Conservation (phyloP, 345 rosid species). For the Citrus maxima region DNA sequence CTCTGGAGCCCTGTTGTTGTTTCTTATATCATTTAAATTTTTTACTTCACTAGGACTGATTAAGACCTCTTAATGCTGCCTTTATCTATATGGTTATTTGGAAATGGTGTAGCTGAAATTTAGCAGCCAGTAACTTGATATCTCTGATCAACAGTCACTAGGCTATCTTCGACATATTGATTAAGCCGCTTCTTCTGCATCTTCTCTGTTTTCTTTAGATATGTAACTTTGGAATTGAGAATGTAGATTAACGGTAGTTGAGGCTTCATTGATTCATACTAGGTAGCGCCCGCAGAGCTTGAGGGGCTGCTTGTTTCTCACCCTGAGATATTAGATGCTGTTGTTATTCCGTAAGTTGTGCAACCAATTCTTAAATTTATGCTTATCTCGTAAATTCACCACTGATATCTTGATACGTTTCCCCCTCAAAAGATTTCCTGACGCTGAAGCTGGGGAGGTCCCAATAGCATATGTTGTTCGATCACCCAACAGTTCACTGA, state of each 20-base stretch:
- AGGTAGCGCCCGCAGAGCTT: slow-evolving; percentile 99
- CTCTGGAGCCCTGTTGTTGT: no score
- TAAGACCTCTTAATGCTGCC: background rate
- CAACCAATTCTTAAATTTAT: background rate
- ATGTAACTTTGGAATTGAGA: background rate
- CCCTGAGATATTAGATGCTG: slow-evolving; percentile 79
- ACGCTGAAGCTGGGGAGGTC: slow-evolving; percentile 92
- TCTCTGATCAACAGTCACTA: background rate
- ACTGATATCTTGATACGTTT: background rate
- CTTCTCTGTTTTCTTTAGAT: background rate
- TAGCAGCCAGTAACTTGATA: no score
- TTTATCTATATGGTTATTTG: background rate
- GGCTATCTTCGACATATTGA: background rate
- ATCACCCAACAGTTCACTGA: slow-evolving; percentile 54
- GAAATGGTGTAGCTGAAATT: no score
- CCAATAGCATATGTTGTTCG: slow-evolving; percentile 84
- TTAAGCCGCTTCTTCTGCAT: no score
- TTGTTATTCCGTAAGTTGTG: slow-evolving; percentile 81
- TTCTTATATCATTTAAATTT: background rate
- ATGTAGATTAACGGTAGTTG: background rate
- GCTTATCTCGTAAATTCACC: background rate
- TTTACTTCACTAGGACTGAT: background rate
- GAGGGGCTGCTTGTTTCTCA: slow-evolving; percentile 95
- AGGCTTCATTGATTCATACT: slow-evolving; percentile 1
- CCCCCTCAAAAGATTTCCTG: slow-evolving; percentile 57